Evolutionary conservation across 495 filamentous ascomycete species (phyloP), one percentile per base, ranked within the genome.

Genomic region (Tuber umbilicatum): DNA sequence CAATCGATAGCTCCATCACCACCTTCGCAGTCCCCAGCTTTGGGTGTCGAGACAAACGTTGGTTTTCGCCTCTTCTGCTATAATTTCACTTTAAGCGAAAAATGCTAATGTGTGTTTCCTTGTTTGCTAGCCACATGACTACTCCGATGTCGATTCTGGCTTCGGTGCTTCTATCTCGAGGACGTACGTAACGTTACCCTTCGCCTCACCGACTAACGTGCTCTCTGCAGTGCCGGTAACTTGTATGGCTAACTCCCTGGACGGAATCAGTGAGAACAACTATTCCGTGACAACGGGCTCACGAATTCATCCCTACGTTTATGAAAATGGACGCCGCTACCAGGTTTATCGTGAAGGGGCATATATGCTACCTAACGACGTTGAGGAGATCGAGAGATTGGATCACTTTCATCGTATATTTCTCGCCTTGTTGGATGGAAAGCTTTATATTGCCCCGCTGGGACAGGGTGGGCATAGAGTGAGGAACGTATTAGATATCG

Each of bases 351-450:
- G 88, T 40, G 88, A 90, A 79, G 89, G 90, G 17, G 80, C 83
- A 31, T 91, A 91, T 76, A 85, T 89, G 50, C 87, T 92, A 69
- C 90, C 90, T 1, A 90, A 91, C 70, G 89, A 91, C 72, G 88
- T 89, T 72, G 83, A 84, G 47, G 91, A 94, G 83, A 89, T 92
- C 80, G 90, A 92, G 76, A 87, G 91, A 38, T 86, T 93, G 73
- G 90, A 91, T 82, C 87, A 91, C 81, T 89, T 91, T 82, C 89
- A 91, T 81, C 84, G 87, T 43, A 85, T 91, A 82, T 82, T 80
- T 42, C 85, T 88, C 55, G 84, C 86, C 68, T 82, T 90, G 74
- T 79, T 89, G 14, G 76, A 72, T 45, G 78, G 83, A 7, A 70
- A 84, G 74, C 83, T 92, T 0, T 85, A 85, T 77, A 86, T 89